Percentiles rank a stretch among this genome's conserved stretches.
These are phyloP conservation scores for Torulaspora indica DNA, from an alignment of 805 yeast genomes.

Conservation along the genomic window DNA sequence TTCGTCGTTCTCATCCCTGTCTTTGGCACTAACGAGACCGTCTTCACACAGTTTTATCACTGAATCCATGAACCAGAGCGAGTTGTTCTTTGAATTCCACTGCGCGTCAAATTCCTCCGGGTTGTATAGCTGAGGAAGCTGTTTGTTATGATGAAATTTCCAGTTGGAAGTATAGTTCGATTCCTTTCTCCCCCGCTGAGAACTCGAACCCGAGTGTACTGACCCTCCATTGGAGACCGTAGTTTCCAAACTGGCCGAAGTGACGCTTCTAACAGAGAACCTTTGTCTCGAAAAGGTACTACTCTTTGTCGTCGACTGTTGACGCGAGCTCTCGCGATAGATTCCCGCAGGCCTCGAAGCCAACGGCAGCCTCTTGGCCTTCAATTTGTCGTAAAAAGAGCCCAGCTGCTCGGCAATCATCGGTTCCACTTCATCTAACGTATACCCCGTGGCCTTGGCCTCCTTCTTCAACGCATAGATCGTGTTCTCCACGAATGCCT, in stretches of 20 bases:
- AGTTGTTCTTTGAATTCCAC: conserved; percentile 11
- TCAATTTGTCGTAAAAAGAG: conserved; percentile 23
- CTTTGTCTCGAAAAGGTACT: not conserved
- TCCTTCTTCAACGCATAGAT: conserved; percentile 41
- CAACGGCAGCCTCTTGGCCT: conserved; percentile 25
- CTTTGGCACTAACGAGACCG: conserved; percentile 1
- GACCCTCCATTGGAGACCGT: conserved; percentile 10
- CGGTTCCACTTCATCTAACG: conserved; percentile 10
- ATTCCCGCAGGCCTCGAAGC: conserved; percentile 5
- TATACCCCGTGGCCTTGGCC: conserved; percentile 11
- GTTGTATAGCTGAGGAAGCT: conserved; percentile 23
- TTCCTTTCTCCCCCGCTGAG: conserved; percentile 8
- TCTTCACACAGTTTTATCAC: conserved; percentile 16
- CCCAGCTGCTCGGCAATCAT: conserved; percentile 20
- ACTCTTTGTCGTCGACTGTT: not conserved
- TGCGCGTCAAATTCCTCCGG: conserved; percentile 27
- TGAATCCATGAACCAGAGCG: conserved; percentile 31
- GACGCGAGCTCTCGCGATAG: not conserved
- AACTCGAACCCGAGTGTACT: conserved; percentile 10
- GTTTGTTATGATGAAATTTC: conserved; percentile 26
- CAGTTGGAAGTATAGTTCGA: conserved; percentile 24
- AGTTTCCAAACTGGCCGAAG: conserved; percentile 5
- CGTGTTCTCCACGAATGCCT: conserved; percentile 49
- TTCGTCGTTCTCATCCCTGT: not conserved
- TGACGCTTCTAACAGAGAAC: conserved; percentile 8